A percentile compares a stretch with the other conserved stretches of the same genome.
Evolutionary conservation across 129 eudicot genomes (phyloP).

Genomic region (Calendula officinalis): DNA sequence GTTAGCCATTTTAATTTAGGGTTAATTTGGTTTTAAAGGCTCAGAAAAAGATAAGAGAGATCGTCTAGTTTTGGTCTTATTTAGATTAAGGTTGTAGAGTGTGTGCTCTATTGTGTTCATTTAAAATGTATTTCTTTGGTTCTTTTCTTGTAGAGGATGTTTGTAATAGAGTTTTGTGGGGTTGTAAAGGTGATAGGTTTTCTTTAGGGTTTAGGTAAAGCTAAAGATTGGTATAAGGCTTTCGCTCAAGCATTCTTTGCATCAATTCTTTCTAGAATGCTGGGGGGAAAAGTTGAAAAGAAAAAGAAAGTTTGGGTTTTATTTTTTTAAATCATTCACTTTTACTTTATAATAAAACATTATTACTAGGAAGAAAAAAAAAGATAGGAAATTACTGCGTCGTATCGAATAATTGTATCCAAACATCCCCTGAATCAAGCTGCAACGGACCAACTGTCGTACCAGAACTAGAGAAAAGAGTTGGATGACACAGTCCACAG

Average conservation of each 20-base stretch:
- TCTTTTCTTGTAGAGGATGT: constrained; percentile 28
- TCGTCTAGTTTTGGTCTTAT: constrained; percentile 9
- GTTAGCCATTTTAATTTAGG: constrained; percentile 44
- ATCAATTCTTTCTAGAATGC: neutral
- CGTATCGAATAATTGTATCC: no score
- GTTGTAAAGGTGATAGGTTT: constrained; percentile 22
- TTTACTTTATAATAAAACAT: neutral
- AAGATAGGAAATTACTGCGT: neutral
- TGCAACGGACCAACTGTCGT: no score
- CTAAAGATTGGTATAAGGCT: neutral
- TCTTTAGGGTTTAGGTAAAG: neutral
- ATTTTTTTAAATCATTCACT: neutral
- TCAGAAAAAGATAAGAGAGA: neutral
- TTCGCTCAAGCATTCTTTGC: neutral
- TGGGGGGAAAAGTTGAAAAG: neutral
- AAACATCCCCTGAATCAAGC: no score
- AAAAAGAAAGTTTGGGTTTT: neutral
- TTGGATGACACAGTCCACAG: no score
- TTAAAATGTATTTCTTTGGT: constrained; percentile 24
- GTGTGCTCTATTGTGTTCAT: constrained; percentile 13
- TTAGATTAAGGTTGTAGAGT: neutral
- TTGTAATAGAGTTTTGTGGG: constrained; percentile 15
- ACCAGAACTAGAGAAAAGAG: no score
- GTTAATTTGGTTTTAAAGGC: neutral
- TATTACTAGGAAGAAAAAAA: neutral